Evolutionary conservation across 176 grass and related monocot species (phyloP).

Genomic region (Carex kokanica): DNA sequence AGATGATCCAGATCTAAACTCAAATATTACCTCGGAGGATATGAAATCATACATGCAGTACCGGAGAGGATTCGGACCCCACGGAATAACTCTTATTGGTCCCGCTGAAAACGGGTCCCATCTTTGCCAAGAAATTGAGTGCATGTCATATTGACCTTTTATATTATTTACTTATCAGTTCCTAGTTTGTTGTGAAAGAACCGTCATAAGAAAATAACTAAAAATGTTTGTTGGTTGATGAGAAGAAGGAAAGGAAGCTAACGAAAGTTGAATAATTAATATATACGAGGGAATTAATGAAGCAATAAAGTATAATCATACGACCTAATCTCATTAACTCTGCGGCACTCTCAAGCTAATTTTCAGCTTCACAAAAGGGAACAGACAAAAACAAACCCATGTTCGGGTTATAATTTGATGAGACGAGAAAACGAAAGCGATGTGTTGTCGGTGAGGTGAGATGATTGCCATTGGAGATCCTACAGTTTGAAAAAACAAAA

Average conservation of each 20-base stretch:
- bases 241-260: neutral
- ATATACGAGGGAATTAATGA: conserved; percentile 23
- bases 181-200: neutral
- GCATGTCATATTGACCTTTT: too few species aligned
- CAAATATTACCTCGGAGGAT: too few species aligned
- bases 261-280: neutral
- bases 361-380: neutral
- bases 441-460: conserved; percentile 13
- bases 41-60: too few species aligned
- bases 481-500: neutral
- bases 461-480: neutral
- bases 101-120: neutral
- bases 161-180: neutral
- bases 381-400: neutral
- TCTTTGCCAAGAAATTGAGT: neutral
- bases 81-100: neutral
- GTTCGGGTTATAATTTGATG: neutral
- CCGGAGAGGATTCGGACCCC: too few species aligned
- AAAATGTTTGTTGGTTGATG: neutral
- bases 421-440: neutral
- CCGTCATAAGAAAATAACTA: neutral
- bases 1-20: too few species aligned
- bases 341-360: neutral
- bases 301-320: conserved; percentile 1
- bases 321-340: conserved; percentile 15